Percentiles rank a stretch among this genome's conserved stretches.
These are phyloP conservation scores for Erythrobasidium hasegawianum DNA, from an alignment of 1,284 basidiomycete genomes.

Conservation along the genomic window DNA sequence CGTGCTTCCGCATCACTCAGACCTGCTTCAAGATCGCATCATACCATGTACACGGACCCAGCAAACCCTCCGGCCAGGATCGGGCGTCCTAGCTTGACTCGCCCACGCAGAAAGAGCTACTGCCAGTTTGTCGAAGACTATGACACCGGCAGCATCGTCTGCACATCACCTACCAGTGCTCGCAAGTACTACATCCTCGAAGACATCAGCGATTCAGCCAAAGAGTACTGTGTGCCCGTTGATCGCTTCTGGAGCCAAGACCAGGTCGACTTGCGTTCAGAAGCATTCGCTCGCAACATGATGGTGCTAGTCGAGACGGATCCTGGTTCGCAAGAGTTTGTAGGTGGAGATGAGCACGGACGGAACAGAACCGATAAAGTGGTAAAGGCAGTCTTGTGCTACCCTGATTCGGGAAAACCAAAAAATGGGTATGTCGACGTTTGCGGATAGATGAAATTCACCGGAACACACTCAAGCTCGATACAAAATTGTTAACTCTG, in stretches of 20 bases:
- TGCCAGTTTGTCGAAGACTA: constrained; percentile 3
- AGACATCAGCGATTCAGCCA: constrained; percentile 2
- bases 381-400: constrained; percentile 16
- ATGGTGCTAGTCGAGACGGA: neutral
- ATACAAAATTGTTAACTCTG: constrained; percentile 34
- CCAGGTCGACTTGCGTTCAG: constrained; percentile 1
- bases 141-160: constrained; percentile 1
- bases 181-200: constrained; percentile 4
- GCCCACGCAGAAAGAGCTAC: neutral
- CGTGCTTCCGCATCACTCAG: too few relatives aligned
- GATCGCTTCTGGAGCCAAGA: constrained; percentile 14
- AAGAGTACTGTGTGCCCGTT: constrained; percentile 7
- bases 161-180: neutral
- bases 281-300: constrained; percentile 1
- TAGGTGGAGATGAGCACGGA: neutral
- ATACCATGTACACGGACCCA: too few relatives aligned
- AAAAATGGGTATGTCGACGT: constrained; percentile 18
- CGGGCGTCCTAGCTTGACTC: too few relatives aligned
- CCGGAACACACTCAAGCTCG: constrained; percentile 25
- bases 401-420: constrained; percentile 4
- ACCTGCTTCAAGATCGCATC: too few relatives aligned
- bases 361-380: constrained; percentile 5
- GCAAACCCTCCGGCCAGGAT: too few relatives aligned
- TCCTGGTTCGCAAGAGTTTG: constrained; percentile 4
- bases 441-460: neutral